Evolutionary conservation across 1,284 basidiomycete genomes (phyloP).

Genomic region (Sanguinoderma infundibulare): DNA sequence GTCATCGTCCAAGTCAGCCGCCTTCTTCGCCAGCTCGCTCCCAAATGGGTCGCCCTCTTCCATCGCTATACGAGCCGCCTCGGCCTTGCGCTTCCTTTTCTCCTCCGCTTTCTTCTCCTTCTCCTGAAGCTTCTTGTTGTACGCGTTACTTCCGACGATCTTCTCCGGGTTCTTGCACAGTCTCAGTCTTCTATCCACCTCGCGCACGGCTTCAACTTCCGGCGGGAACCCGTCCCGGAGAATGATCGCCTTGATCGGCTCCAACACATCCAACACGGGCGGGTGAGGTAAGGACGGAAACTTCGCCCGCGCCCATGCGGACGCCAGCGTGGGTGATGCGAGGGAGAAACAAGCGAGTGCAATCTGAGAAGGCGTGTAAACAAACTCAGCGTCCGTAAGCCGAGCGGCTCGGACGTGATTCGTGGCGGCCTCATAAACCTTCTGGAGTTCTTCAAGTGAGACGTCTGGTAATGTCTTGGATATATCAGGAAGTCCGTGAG

Average conservation of each 20-base stretch:
- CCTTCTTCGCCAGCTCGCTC: constrained; percentile 45
- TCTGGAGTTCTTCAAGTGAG: constrained; percentile 46
- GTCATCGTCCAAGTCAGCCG: constrained; percentile 54
- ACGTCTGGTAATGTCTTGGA: constrained; percentile 59
- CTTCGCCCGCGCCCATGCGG: constrained; percentile 68
- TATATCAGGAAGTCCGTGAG: constrained; percentile 44
- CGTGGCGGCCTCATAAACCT: constrained; percentile 63
- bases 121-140: constrained; percentile 65
- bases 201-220: constrained; percentile 82
- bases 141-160: constrained; percentile 84
- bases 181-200: constrained; percentile 84
- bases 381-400: constrained; percentile 90
- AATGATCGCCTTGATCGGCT: constrained; percentile 63
- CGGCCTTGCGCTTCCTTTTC: constrained; percentile 70
- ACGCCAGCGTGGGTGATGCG: constrained; percentile 62
- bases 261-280: constrained; percentile 43
- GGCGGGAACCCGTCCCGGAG: constrained; percentile 61
- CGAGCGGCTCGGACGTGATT: constrained; percentile 73
- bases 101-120: constrained; percentile 66
- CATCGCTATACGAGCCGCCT: constrained; percentile 52
- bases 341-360: constrained; percentile 84
- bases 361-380: constrained; percentile 93
- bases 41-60: constrained; percentile 72
- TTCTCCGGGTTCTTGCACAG: constrained; percentile 94
- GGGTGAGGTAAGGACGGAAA: constrained; percentile 31